Conservation (phyloP, 2,329 filamentous ascomycete species). For the Cladosporium colombiae region DNA sequence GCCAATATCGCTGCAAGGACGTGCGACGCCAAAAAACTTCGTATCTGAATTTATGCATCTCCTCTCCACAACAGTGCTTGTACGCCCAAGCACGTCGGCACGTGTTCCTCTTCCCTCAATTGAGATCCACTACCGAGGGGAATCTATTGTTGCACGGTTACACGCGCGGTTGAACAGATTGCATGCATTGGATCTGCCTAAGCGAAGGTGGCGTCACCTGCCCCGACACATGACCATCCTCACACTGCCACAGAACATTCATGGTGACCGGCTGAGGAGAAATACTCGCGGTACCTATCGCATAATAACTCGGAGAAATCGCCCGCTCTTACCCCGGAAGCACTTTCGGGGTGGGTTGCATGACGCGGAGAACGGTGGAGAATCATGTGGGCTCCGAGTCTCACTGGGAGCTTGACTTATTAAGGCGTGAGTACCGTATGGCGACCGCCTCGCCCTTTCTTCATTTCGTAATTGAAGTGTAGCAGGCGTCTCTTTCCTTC, state of each 20-base stretch:
- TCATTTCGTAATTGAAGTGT: background rate
- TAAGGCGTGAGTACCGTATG: background rate
- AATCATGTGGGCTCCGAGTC: background rate
- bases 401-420: background rate
- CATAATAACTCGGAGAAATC: conserved; percentile 13
- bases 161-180: background rate
- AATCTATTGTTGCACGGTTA: background rate
- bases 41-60: background rate
- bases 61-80: background rate
- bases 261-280: background rate
- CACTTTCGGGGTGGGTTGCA: background rate
- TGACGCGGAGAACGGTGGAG: conserved; percentile 2
- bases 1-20: background rate
- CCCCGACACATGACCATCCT: background rate
- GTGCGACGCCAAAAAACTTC: background rate
- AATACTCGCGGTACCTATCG: conserved; percentile 11
- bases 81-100: background rate
- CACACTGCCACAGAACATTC: background rate
- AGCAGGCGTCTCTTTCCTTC: background rate
- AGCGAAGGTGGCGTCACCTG: conserved; percentile 2
- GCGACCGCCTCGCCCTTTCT: conserved; percentile 13
- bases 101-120: background rate
- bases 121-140: background rate
- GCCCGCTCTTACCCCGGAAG: conserved; percentile 1
- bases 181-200: background rate